Percentiles rank a stretch among this genome's conserved stretches.
phyloP scores from a whole-genome alignment of 225 moss, liverwort and hornwort genomes.

The Ulota crispa region DNA sequence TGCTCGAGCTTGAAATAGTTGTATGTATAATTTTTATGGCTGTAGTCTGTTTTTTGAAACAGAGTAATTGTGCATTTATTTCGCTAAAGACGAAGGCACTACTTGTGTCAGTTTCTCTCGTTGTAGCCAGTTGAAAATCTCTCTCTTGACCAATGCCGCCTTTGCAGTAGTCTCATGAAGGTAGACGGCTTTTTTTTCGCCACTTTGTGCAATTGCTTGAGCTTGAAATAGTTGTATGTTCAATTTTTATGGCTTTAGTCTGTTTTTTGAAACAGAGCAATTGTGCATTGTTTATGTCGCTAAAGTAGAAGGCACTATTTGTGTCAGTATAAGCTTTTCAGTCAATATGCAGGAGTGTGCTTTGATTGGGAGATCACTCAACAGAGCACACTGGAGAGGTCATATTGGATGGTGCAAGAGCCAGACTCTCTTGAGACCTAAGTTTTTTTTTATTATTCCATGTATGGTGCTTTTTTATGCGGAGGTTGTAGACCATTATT shows the following conservation, averaged over 20 bases:
- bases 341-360: background rate
- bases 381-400: background rate
- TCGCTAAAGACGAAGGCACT: too few relatives aligned
- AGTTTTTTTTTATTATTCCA: background rate
- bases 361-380: background rate
- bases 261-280: background rate
- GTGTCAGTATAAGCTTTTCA: background rate
- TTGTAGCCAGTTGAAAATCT: too few relatives aligned
- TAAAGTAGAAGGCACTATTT: background rate
- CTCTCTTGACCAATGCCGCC: too few relatives aligned
- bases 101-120: too few relatives aligned
- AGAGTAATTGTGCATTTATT: too few relatives aligned
- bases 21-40: too few relatives aligned
- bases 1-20: too few relatives aligned
- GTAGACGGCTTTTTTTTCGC: too few relatives aligned
- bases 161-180: too few relatives aligned
- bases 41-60: too few relatives aligned
- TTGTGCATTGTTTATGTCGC: background rate
- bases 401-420: background rate
- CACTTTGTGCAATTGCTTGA: background rate
- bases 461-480: background rate
- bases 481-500: background rate
- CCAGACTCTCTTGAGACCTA: background rate
- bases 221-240: background rate
- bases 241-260: background rate